Base-by-base conservation (phyloP, 1,284 basidiomycete species). In the Cerioporus squamosus region DNA sequence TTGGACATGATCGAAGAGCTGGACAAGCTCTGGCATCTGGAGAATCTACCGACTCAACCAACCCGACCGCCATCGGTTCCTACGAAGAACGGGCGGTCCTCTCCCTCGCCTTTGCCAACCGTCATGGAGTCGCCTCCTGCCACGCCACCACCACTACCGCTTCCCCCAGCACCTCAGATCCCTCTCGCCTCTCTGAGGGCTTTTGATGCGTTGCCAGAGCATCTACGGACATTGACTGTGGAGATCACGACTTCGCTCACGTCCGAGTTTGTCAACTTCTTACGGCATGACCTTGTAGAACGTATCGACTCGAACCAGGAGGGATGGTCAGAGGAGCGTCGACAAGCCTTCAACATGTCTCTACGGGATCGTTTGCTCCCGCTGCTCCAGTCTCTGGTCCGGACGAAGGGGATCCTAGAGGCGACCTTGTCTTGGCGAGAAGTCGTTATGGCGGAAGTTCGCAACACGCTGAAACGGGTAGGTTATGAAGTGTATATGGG, bases 201-300 rank as follows among this genome's bases (percentile, higher is more conserved):
- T 2, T 91, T 94, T 58, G 68, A 82, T 8, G 81, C 86, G 12
- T 80, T 95, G 12, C 93, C 94, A 0, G 73, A 77, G 3, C 87
- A 90, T 59, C 75, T 95, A 3, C 82, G 81, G 22, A 75, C 78
- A 0, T 76, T 95, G 50, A 87, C 86, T 0, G 75, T 84, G 65
- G 86, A 91, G 63, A 92, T 97, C 61, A 85, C 91, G 0, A 77
- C 82, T 0, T 90, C 91, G 1, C 78, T 97, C n/a, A 88, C 93
- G 20, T 78, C 82, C 10, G 94, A 97, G 63, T 78, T 97, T 1
- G 82, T 93, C 4, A 79, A 81, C 22, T 81, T 90, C 1, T 80
- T 98, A 9, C 81, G 83, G 38, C 79, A 83, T 18, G 89, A 95
- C 68, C 77, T 97, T 36, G 74, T 82, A 7, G 80, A 82, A 51